These are phyloP conservation scores for Pulveroboletus sp. DNA, from an alignment of 768 basidiomycete species.

Conservation along the genomic window DNA sequence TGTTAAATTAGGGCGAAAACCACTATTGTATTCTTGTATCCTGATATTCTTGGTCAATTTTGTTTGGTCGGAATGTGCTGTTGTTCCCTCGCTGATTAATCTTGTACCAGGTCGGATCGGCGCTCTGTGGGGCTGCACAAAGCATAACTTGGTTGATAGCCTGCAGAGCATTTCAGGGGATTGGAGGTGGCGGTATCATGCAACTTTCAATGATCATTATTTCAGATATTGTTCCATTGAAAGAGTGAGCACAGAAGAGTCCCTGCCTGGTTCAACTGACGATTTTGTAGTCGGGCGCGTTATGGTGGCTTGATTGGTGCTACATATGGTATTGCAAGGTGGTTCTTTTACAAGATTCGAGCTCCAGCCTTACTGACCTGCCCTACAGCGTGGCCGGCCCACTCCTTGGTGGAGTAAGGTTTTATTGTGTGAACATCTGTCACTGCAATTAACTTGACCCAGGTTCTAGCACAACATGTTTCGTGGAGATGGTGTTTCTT, in stretches of 20 bases:
- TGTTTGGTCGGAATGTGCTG: background rate
- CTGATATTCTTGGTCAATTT: constrained; percentile 58
- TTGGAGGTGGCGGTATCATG: constrained; percentile 77
- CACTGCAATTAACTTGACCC: background rate
- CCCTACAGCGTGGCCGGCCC: constrained; percentile 44
- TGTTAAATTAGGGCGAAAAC: constrained; percentile 57
- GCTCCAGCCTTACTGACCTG: too few species aligned
- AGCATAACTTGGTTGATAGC: constrained; percentile 74
- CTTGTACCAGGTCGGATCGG: constrained; percentile 66
- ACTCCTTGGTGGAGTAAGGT: constrained; percentile 74
- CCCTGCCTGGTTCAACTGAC: background rate
- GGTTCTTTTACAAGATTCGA: too few species aligned
- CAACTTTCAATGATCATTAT: constrained; percentile 77
- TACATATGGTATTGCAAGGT: constrained; percentile 71
- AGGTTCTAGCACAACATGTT: constrained; percentile 71
- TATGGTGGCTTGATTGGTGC: constrained; percentile 75
- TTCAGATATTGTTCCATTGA: constrained; percentile 78
- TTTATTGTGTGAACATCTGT: background rate
- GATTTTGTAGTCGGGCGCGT: constrained; percentile 59
- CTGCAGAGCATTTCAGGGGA: constrained; percentile 76
- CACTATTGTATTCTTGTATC: constrained; percentile 63
- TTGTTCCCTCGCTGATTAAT: background rate
- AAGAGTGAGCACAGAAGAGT: constrained; percentile 49
- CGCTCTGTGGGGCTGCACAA: constrained; percentile 79
- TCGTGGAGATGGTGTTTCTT: constrained; percentile 86